Percentiles rank a stretch among this genome's conserved stretches.
phyloP scores from a whole-genome alignment of 805 yeast genomes.

The Candida krabiensis region DNA sequence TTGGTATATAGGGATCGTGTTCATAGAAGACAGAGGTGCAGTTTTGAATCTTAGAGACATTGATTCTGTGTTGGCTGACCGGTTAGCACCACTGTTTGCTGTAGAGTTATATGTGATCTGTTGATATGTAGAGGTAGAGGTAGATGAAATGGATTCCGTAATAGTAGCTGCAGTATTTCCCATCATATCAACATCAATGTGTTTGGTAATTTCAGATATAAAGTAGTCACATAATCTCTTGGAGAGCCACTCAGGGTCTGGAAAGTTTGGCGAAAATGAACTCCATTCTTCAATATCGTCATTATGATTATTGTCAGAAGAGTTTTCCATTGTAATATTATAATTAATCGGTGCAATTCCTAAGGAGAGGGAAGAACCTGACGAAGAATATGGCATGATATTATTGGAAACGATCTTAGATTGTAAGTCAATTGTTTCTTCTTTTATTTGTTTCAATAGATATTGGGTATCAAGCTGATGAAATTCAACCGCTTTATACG shows the following conservation, averaged over 20 bases:
- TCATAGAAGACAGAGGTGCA: slow-evolving; percentile 14
- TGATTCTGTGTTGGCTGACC: slow-evolving; percentile 2
- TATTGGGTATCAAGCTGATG: slow-evolving; percentile 6
- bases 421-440: slow-evolving; percentile 16
- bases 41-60: slow-evolving; percentile 7
- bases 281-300: slow-evolving; percentile 6
- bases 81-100: background rate
- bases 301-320: slow-evolving; percentile 2
- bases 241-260: slow-evolving; percentile 10
- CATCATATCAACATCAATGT: slow-evolving; percentile 10
- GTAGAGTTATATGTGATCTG: slow-evolving; percentile 6
- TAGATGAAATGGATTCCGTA: slow-evolving; percentile 12
- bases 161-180: slow-evolving; percentile 9
- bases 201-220: slow-evolving; percentile 8
- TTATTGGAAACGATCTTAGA: slow-evolving; percentile 10
- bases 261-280: slow-evolving; percentile 1
- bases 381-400: slow-evolving; percentile 7
- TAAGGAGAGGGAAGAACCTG: slow-evolving; percentile 10
- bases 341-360: slow-evolving; percentile 5
- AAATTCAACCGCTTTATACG: background rate
- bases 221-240: slow-evolving; percentile 11
- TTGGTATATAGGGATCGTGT: slow-evolving; percentile 11
- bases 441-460: slow-evolving; percentile 8
- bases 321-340: background rate
- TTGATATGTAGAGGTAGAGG: slow-evolving; percentile 16